phyloP scores from a whole-genome alignment of 768 basidiomycete genomes.

The Podaxis sp. region DNA sequence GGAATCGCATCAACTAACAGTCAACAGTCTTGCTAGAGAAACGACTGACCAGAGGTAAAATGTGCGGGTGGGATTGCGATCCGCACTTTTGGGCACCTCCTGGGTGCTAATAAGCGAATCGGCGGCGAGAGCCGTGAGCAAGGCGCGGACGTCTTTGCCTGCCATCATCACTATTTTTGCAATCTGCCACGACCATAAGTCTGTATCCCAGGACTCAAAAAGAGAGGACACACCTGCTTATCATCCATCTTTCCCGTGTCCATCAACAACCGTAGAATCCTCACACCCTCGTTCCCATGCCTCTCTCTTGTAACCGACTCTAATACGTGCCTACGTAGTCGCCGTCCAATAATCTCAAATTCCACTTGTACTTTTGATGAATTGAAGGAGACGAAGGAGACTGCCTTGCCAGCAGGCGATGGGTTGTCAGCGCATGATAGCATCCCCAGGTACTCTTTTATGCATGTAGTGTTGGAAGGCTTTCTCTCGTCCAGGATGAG shows the following conservation, averaged over 20 bases:
- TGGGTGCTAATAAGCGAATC: constrained; percentile 87
- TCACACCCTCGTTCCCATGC: constrained; percentile 79
- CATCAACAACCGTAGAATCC: constrained; percentile 76
- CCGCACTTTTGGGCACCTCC: constrained; percentile 89
- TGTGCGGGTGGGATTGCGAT: constrained; percentile 84
- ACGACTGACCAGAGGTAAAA: constrained; percentile 83
- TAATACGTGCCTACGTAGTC: constrained; percentile 68
- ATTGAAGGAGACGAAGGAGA: constrained; percentile 69
- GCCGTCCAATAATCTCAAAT: constrained; percentile 68
- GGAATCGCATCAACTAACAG: constrained; percentile 7
- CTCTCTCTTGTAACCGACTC: constrained; percentile 81
- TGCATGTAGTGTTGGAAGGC: constrained; percentile 53
- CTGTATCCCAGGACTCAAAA: background rate
- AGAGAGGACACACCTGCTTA: constrained; percentile 69
- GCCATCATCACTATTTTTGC: constrained; percentile 94
- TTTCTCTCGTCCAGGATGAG: constrained; percentile 58
- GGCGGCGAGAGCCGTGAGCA: constrained; percentile 75
- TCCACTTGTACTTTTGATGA: constrained; percentile 79
- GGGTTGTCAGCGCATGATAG: constrained; percentile 83
- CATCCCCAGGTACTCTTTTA: constrained; percentile 82
- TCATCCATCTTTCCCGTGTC: constrained; percentile 92
- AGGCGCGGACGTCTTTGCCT: constrained; percentile 79
- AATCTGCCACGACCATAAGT: constrained; percentile 51
- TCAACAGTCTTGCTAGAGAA: background rate
- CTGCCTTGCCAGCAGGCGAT: constrained; percentile 63